Percentiles rank a stretch among this genome's conserved stretches.
phyloP scores from a whole-genome alignment of 1,284 basidiomycete species.

The Gymnopus androsaceus region DNA sequence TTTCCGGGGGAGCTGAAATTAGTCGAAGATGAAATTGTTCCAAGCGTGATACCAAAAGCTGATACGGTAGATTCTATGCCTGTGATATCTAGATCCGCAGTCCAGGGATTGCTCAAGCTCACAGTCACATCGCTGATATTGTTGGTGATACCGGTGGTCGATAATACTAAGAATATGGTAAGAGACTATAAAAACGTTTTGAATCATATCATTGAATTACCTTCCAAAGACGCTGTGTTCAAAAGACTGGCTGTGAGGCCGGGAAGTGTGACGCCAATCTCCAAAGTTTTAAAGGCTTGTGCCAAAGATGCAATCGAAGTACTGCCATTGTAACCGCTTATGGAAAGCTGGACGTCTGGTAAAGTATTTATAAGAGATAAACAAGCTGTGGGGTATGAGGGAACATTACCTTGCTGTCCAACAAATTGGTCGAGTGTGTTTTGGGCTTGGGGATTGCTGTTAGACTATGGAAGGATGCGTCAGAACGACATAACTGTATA shows the following conservation, averaged over 20 bases:
- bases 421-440: constrained; percentile 75
- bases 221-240: constrained; percentile 54
- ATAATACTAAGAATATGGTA: constrained; percentile 47
- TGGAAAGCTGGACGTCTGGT: constrained; percentile 51
- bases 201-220: constrained; percentile 30
- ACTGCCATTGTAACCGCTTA: constrained; percentile 62
- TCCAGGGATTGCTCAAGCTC: constrained; percentile 70
- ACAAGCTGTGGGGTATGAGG: too few species aligned
- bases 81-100: constrained; percentile 59
- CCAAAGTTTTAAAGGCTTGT: constrained; percentile 64
- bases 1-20: constrained; percentile 60
- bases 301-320: constrained; percentile 62
- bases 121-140: constrained; percentile 73
- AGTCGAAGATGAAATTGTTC: constrained; percentile 60
- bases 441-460: constrained; percentile 59
- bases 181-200: constrained; percentile 6
- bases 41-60: constrained; percentile 66
- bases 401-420: constrained; percentile 47
- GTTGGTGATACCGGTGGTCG: constrained; percentile 64
- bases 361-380: constrained; percentile 16
- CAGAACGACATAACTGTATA: background rate
- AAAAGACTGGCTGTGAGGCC: constrained; percentile 63
- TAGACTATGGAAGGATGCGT: constrained; percentile 45
- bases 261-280: constrained; percentile 62
- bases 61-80: constrained; percentile 66